phyloP scores from a whole-genome alignment of 306 rosid species.

The Erythrophleum fordii region DNA sequence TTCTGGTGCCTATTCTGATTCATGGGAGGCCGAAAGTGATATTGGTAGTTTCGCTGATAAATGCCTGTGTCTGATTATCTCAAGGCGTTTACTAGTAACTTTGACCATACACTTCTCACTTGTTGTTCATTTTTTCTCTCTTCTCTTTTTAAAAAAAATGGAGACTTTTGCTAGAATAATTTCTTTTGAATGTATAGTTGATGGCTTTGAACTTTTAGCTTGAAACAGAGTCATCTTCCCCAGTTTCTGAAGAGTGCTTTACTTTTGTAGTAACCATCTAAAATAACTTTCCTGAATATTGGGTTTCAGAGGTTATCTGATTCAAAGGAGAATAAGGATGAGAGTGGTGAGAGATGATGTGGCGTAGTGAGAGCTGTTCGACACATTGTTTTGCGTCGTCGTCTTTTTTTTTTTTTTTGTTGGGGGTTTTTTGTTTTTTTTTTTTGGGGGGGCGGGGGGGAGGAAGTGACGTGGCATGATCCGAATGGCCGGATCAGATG shows the following conservation, averaged over 20 bases:
- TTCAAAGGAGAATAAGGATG: too few species aligned
- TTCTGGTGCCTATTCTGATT: conserved; percentile 69
- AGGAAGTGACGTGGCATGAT: too few species aligned
- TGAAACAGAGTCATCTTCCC: neutral
- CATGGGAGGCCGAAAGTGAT: conserved; percentile 71
- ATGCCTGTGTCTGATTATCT: conserved; percentile 42
- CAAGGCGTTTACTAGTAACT: conserved; percentile 79
- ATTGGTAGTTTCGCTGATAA: conserved; percentile 83
- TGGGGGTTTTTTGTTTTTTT: too few species aligned
- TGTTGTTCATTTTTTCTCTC: neutral
- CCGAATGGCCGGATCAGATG: too few species aligned
- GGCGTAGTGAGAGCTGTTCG: too few species aligned
- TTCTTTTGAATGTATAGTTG: neutral
- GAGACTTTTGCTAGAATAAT: neutral
- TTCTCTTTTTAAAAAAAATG: neutral
- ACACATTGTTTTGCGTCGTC: too few species aligned
- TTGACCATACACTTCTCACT: conserved; percentile 41
- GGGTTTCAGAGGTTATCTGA: too few species aligned
- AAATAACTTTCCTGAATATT: too few species aligned
- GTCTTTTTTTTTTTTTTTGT: too few species aligned
- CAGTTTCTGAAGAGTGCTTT: neutral
- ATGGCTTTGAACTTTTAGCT: neutral
- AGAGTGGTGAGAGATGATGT: too few species aligned
- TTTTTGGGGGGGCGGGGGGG: too few species aligned
- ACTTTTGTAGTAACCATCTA: too few species aligned